Conservation (phyloP, 2,329 filamentous ascomycete genomes). For the Sporothrix brunneoviolacea region DNA sequence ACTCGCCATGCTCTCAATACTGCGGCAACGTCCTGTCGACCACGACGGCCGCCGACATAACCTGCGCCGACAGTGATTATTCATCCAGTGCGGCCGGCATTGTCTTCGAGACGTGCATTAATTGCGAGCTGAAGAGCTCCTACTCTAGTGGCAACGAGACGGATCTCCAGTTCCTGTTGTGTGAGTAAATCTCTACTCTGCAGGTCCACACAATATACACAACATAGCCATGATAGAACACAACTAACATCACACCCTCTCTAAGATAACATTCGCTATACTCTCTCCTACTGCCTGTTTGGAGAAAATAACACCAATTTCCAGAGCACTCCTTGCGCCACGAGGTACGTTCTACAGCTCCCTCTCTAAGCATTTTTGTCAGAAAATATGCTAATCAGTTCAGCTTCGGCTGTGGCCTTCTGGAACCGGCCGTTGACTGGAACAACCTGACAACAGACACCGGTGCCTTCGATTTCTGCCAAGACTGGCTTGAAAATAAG, state of each 20-base stretch:
- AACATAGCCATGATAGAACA: too few species aligned
- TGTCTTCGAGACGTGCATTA: constrained; percentile 46
- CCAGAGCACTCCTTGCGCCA: constrained; percentile 43
- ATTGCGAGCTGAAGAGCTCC: constrained; percentile 45
- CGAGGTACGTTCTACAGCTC: constrained; percentile 34
- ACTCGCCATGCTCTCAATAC: constrained; percentile 42
- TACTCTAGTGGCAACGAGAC: constrained; percentile 35
- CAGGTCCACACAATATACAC: too few species aligned
- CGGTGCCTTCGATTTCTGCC: constrained; percentile 48
- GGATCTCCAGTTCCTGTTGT: constrained; percentile 49
- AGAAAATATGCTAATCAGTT: not conserved
- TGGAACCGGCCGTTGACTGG: constrained; percentile 41
- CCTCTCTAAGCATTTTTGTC: not conserved
- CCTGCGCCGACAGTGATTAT: constrained; percentile 39
- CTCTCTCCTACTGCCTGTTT: constrained; percentile 49
- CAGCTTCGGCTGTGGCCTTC: constrained; percentile 41
- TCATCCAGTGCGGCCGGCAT: constrained; percentile 32
- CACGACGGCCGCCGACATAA: constrained; percentile 41
- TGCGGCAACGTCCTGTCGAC: constrained; percentile 48
- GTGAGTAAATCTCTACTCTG: constrained; percentile 33
- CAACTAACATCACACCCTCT: not conserved
- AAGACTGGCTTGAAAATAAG: constrained; percentile 36
- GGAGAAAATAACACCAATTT: constrained; percentile 38
- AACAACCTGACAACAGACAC: constrained; percentile 41
- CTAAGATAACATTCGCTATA: constrained; percentile 52